Evolutionary conservation across 2,329 filamentous ascomycete genomes (phyloP), one percentile per base, ranked within the genome.

Genomic region (Fusarium sp.): DNA sequence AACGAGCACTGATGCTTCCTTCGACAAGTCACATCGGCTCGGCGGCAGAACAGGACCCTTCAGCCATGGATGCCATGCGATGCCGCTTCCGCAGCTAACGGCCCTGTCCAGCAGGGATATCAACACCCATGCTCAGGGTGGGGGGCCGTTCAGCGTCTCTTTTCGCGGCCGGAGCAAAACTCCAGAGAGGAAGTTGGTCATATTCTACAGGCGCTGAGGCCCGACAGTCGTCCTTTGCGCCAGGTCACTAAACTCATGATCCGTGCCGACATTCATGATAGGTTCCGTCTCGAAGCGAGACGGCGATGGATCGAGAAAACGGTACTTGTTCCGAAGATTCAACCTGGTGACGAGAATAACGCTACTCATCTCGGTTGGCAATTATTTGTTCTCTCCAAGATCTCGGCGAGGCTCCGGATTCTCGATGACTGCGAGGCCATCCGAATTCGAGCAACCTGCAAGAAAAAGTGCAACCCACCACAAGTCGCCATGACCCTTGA

Each of bases 341-440:
- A 35, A 43, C 25, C 37, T 16, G 35, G 71, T 74, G 71, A 71
- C 67, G 54, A 74, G 37, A 71, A 61, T 20, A 34, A 43, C n/a
- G 37, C 37, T 32, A 27, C 25, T 37, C 20, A 34, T 25, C 32
- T 32, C 39, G 35, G 23, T 23, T 56, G 64, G 25, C 23, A 61
- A 34, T 50, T 50, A 37, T 39, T 41, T 30, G 35, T 45, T 48
- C 37, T 27, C 54, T 59, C 32, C 59, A 35, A 62, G 56, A 20
- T 58, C 43, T 72, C 57, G 64, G 60, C 39, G 60, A 57, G 60
- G 68, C 64, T 62, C 30, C 59, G 30, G 30, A 39, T 25, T 62
- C 27, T 50, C 41, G 30, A 14, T 45, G 30, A 25, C 32, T 32
- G 27, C 30, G 30, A 48, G 32, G 37, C 37, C 41, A 48, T 61